These are phyloP conservation scores for Aspergillus uvarum DNA, from an alignment of 2,329 filamentous ascomycete species.

Conservation along the genomic window DNA sequence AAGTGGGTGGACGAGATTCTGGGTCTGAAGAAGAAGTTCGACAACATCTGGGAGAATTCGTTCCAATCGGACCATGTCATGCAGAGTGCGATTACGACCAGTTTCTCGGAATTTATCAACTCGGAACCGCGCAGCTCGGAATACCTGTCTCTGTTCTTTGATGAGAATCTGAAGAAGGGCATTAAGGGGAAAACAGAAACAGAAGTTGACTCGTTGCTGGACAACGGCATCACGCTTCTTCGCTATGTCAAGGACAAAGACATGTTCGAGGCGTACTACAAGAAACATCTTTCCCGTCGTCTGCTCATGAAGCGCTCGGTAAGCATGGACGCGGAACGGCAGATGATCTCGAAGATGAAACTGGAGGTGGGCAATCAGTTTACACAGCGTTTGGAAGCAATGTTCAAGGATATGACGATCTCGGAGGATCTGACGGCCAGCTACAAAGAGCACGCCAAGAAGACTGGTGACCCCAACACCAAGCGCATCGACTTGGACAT, in stretches of 20 bases:
- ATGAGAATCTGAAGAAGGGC: constrained; percentile 91
- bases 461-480: constrained; percentile 55
- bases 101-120: constrained; percentile 93
- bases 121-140: constrained; percentile 81
- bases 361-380: constrained; percentile 93
- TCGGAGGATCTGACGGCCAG: constrained; percentile 77
- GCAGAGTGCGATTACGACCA: constrained; percentile 78
- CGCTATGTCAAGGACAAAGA: constrained; percentile 91
- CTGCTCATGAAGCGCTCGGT: constrained; percentile 86
- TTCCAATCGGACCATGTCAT: constrained; percentile 75
- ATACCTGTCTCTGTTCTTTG: constrained; percentile 93
- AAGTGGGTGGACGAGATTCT: constrained; percentile 95
- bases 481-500: constrained; percentile 76
- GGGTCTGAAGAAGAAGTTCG: constrained; percentile 82
- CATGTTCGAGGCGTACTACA: constrained; percentile 95
- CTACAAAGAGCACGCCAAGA: constrained; percentile 71
- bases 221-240: constrained; percentile 84
- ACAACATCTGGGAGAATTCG: constrained; percentile 70
- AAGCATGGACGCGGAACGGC: constrained; percentile 87
- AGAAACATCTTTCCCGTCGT: constrained; percentile 88
- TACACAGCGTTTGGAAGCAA: constrained; percentile 87
- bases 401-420: constrained; percentile 95
- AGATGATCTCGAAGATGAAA: constrained; percentile 97
- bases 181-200: constrained; percentile 89
- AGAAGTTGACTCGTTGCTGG: constrained; percentile 79